These are phyloP conservation scores for Glebionis coronaria DNA, from an alignment of 129 eudicot genomes.

Conservation along the genomic window DNA sequence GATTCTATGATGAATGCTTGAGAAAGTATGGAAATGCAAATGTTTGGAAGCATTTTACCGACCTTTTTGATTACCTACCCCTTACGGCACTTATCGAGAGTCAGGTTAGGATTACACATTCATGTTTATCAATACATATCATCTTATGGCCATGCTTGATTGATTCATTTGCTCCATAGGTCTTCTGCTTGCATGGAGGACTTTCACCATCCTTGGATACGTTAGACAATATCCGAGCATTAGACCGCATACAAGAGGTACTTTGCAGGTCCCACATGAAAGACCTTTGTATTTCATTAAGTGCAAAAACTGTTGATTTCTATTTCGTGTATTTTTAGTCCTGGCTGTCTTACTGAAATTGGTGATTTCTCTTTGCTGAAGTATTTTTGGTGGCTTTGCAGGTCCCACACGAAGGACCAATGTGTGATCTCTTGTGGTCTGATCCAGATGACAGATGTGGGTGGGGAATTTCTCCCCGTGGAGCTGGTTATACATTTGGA, in stretches of 20 bases:
- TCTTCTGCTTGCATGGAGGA: conserved; percentile 94
- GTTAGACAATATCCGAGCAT: conserved; percentile 78
- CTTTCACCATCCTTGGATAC: conserved; percentile 90
- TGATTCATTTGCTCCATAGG: conserved; percentile 28
- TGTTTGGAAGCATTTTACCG: conserved; percentile 83
- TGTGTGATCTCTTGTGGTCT: conserved; percentile 94
- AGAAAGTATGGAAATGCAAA: conserved; percentile 82
- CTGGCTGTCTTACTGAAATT: neutral
- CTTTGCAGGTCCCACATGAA: neutral
- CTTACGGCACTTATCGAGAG: conserved; percentile 85
- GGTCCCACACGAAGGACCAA: conserved; percentile 97
- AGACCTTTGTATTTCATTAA: neutral
- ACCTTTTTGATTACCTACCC: conserved; percentile 79
- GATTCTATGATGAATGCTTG: conserved; percentile 81
- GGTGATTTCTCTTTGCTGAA: neutral
- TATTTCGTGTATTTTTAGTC: neutral
- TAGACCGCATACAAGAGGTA: conserved; percentile 94
- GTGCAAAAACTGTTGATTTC: too few relatives aligned
- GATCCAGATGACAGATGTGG: conserved; percentile 95
- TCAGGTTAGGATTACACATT: conserved; percentile 49
- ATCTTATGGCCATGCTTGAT: neutral
- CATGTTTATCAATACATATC: conserved; percentile 3
- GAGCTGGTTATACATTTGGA: conserved; percentile 92
- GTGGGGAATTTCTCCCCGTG: conserved; percentile 94
- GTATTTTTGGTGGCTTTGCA: conserved; percentile 7